Evolutionary conservation across 2,329 filamentous ascomycete genomes (phyloP), one percentile per base, ranked within the genome.

Genomic region (Microcera coccophila): DNA sequence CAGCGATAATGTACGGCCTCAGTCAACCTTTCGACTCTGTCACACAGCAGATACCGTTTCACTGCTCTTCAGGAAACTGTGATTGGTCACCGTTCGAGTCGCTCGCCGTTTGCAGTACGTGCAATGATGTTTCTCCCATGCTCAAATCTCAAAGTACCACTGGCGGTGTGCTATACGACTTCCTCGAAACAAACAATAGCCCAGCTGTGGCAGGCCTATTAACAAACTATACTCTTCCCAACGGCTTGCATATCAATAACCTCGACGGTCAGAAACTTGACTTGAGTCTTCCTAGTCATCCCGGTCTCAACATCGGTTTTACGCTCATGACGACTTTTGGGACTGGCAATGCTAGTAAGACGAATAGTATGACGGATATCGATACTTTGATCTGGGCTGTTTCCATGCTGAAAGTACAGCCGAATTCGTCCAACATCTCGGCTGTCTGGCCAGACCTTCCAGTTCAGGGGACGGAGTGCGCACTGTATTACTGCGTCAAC

Each of bases 71-170:
- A 1, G 42, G 48, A 1, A 50, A 57, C 38, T 57, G 53, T 28
- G 55, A 45, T 2, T 57, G 52, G 54, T 36, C 42, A 5, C 42
- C 38, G 1, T 57, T 57, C n/a, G 38, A 49, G 12, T 55, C 49
- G 3, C 45, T 52, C 5, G 54, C 44, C 4, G 50, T 57, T 17
- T 57, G 52, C 37, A 33, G 52, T 2, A 48, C 32, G 7, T 57
- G 53, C 36, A 37, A 49, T n/a, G 43, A 57, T 26, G 15, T 54
- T 14, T 49, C 44, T 2, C n/a, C n/a, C n/a, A n/a, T n/a, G n/a
- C n/a, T 48, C 42, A 1, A n/a, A 52, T 2, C 48, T 56, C 5
- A 36, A 18, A 5, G 24, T 18, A n/a, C 15, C 29, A 14, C 29
- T n/a, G 15, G 8, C 4, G 41, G 38, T 14, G 42, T 42, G 7